phyloP scores from a whole-genome alignment of 1,284 basidiomycete species.

The Tremellales sp. region DNA sequence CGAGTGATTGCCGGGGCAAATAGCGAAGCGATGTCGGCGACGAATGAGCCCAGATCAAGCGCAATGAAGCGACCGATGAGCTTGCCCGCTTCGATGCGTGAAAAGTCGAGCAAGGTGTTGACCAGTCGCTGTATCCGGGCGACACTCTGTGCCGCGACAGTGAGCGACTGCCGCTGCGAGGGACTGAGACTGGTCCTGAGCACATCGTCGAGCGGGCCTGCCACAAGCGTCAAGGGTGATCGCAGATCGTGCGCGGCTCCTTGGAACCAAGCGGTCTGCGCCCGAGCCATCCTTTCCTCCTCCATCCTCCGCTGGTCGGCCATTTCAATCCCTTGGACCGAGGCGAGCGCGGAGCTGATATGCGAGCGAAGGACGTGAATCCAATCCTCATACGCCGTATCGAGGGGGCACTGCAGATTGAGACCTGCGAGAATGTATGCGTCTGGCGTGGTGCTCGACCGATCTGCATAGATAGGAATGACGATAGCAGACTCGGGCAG shows the following conservation, averaged over 20 bases:
- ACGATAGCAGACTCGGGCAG: slow-evolving; percentile 37
- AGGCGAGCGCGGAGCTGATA: slow-evolving; percentile 9
- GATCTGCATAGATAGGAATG: slow-evolving; percentile 32
- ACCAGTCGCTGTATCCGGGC: slow-evolving; percentile 30
- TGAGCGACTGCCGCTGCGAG: slow-evolving; percentile 10
- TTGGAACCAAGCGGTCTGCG: slow-evolving; percentile 26
- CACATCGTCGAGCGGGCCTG: slow-evolving; percentile 30
- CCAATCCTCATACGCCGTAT: slow-evolving; percentile 30
- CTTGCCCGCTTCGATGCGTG: slow-evolving; percentile 29
- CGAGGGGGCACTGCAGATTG: slow-evolving; percentile 28
- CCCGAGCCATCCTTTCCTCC: slow-evolving; percentile 12
- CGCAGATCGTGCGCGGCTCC: slow-evolving; percentile 31
- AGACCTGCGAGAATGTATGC: slow-evolving; percentile 41
- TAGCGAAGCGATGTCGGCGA: slow-evolving; percentile 35
- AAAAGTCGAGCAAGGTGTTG: slow-evolving; percentile 31
- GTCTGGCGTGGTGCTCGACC: slow-evolving; percentile 12
- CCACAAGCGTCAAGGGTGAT: slow-evolving; percentile 28
- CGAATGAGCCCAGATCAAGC: slow-evolving; percentile 30
- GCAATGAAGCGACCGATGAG: slow-evolving; percentile 33
- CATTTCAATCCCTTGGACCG: slow-evolving; percentile 6
- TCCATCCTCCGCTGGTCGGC: slow-evolving; percentile 3
- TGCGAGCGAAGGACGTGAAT: slow-evolving; percentile 16
- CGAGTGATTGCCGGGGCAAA: slow-evolving; percentile 31
- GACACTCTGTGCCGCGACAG: slow-evolving; percentile 29
- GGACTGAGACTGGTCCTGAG: slow-evolving; percentile 12